Evolutionary conservation across 2,329 filamentous ascomycete species (phyloP).

Genomic region (Colletotrichum cuscutae): DNA sequence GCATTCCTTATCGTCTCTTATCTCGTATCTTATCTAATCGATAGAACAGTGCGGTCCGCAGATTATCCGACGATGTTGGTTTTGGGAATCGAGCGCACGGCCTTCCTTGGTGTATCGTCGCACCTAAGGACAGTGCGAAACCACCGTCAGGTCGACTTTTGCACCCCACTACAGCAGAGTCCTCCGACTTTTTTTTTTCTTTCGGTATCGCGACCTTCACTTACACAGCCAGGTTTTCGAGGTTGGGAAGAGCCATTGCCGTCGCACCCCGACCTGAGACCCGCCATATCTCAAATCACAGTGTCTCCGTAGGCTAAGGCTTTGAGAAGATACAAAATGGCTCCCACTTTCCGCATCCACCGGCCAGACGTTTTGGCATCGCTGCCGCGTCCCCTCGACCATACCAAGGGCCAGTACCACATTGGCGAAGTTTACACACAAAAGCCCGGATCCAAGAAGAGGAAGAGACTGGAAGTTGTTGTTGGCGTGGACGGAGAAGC

Average conservation of each 20-base stretch:
- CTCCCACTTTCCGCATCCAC: conserved; percentile 70
- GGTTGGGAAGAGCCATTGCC: conserved; percentile 25
- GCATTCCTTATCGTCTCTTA: background rate
- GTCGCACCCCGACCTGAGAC: conserved; percentile 9
- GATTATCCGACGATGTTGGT: background rate
- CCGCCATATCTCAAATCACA: background rate
- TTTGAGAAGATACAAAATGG: conserved; percentile 52
- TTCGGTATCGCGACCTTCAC: conserved; percentile 27
- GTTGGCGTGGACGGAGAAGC: conserved; percentile 74
- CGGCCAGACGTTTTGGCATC: conserved; percentile 72
- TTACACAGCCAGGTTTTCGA: conserved; percentile 17
- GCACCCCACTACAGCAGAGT: conserved; percentile 29
- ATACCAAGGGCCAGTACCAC: conserved; percentile 57
- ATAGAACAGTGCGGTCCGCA: background rate
- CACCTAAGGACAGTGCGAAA: background rate
- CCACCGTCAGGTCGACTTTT: background rate
- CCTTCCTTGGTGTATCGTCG: background rate
- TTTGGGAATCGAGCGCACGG: background rate
- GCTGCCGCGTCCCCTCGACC: conserved; percentile 68
- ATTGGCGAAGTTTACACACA: conserved; percentile 72
- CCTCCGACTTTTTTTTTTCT: conserved; percentile 34
- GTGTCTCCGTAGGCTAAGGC: background rate
- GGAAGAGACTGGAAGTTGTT: conserved; percentile 71
- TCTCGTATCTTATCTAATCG: conserved; percentile 14
- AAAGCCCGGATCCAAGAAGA: conserved; percentile 66